Evolutionary conservation across 164 flowering plant genomes (phyloP), one percentile per base, ranked within the genome.

Genomic region (Buxus sempervirens): DNA sequence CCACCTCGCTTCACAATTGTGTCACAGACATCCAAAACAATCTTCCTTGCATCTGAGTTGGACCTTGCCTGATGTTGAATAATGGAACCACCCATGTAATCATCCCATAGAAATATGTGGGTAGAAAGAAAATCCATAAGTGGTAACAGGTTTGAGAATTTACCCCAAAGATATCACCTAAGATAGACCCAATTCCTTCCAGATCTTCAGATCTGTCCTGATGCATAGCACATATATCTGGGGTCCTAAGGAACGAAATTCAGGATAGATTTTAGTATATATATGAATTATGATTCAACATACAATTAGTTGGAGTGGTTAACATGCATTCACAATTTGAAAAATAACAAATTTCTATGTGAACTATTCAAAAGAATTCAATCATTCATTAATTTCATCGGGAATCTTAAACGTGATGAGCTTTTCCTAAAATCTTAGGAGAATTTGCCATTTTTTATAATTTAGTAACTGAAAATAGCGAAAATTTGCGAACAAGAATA

Each of bases 1-100:
- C 91, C 93, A 3, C 90, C 96, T 24, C 96, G 85, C 77, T 81
- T 86, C 48, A 79, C 91, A 4, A 94, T 81, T 0, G 88, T 80
- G 73, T 91, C 91, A 28, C 95, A 91, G 4, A 89, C 89, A 28
- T 87, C 89, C 18, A 87, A 16, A 4, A 85, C 87, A 0, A 74
- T 75, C 73, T 78, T 82, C 70, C 97, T 80, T 16, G 84, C 78
- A 26, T 51, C 78, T 71, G 81, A 48, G 60, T 73, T 69, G 36
- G 90, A 76, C 24, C 68, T 71, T 0, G 84, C 85, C 91, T 87
- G 82, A 70, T 63, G 22, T 26, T 61, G 64, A 27, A 65, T 28
- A 41, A 36, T 0, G 25, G 10, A 4, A 60, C 42, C 16, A n/a
- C 51, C 8, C 23, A 42, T 5, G n/a, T 38, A 20, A 18, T 12